Evolutionary conservation across 441 rosid species (phyloP), one percentile per base, ranked within the genome.

Genomic region (Aquilaria agallochum): DNA sequence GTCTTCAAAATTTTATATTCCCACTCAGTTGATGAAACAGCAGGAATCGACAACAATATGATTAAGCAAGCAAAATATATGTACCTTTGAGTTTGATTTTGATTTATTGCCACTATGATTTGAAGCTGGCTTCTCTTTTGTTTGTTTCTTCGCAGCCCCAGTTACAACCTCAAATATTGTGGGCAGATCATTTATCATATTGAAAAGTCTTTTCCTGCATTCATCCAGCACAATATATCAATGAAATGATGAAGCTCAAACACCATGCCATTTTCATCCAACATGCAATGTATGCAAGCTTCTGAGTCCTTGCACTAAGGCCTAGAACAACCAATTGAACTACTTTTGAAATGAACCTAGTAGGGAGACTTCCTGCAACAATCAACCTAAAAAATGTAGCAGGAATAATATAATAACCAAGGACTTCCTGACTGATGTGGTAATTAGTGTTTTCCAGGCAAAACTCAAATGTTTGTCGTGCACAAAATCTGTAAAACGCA

Each of bases 141-240:
- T 52, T 40, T 64, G 83, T 65, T 83, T 83, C 88, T 79, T 81
- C 11, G 68, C 71, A 40, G 69, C 53, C 31, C 87, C 87, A 34
- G 82, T 67, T 31, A 86, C 88, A 34, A 81, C 80, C 77, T 86
- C 88, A 61, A 77, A 83, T 53, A 86, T 79, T 49, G 87, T 79
- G 56, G 92, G 92, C 71, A 86, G 86, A 9, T 86, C 92, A 70
- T 83, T 83, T 67, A 83, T 76, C 87, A 80, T 76, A 63, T 76
- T 77, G 68, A 83, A 86, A 57, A 86, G 92, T 53, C 80, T 71
- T 63, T 86, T 83, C 88, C 88, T 86, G 79, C 73, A 72, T 59
- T 59, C 15, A 56, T 27, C 46, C 56, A 65, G 31, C 58, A 55
- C 20, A 42, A 42, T 44, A 55, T 46, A 51, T 66, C 12, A n/a